Evolutionary conservation across 192 early-diverging fungal species (phyloP).

Genomic region (Coemansia brasiliensis): DNA sequence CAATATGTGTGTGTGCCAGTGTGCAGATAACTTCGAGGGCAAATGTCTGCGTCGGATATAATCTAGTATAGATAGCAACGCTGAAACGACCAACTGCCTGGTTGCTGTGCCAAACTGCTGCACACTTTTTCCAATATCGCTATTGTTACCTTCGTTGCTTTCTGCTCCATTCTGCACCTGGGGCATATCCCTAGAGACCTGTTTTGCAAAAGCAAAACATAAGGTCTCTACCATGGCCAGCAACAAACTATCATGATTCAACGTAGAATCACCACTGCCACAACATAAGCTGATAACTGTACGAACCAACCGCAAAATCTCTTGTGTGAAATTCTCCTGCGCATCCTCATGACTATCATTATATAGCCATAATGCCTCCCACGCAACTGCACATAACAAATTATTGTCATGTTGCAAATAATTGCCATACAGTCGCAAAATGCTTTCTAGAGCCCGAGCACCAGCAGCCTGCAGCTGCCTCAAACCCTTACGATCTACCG

Average conservation of each 20-base stretch:
- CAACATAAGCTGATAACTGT: conserved; percentile 14
- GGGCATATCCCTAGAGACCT: conserved; percentile 2
- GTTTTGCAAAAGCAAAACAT: conserved; percentile 39
- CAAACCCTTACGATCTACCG: not conserved
- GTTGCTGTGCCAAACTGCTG: conserved; percentile 19
- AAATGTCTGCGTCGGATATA: conserved; percentile 23
- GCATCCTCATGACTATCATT: not conserved
- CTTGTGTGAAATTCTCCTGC: not conserved
- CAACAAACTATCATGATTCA: not conserved
- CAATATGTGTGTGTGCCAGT: conserved; percentile 20
- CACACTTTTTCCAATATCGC: not conserved
- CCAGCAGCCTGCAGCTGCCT: conserved; percentile 29
- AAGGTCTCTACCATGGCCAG: conserved; percentile 19
- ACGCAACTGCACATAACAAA: conserved; percentile 31
- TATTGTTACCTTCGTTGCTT: not conserved
- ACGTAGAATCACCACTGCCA: not conserved
- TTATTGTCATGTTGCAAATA: not conserved
- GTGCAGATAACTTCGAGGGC: no score
- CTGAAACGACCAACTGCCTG: conserved; percentile 18
- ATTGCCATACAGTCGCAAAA: conserved; percentile 36
- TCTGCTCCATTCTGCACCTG: not conserved
- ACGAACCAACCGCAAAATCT: conserved; percentile 27
- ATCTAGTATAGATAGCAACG: conserved; percentile 22
- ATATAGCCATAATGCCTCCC: conserved; percentile 45
- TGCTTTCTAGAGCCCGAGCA: conserved; percentile 32